These are phyloP conservation scores for Seiridium unicorne DNA, from an alignment of 2,329 filamentous ascomycete genomes.

Conservation along the genomic window DNA sequence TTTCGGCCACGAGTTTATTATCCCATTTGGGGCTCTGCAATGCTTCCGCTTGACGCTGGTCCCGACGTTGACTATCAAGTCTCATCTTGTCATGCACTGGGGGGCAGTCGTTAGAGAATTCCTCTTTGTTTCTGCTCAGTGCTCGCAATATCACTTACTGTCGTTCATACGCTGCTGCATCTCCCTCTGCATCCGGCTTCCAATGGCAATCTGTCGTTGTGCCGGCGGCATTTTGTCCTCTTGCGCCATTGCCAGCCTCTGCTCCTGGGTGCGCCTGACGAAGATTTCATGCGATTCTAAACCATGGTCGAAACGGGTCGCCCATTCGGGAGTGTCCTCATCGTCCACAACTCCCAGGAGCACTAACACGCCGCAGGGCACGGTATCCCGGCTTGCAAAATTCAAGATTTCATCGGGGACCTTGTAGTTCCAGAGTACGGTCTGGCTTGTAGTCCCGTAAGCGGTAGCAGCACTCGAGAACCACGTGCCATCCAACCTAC, in stretches of 20 bases:
- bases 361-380: conserved; percentile 61
- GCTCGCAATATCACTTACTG: conserved; percentile 31
- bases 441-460: conserved; percentile 50
- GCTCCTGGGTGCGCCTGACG: conserved; percentile 35
- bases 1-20: conserved; percentile 41
- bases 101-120: no score
- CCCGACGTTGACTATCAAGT: conserved; percentile 37
- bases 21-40: conserved; percentile 55
- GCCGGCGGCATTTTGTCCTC: conserved; percentile 43
- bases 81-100: conserved; percentile 41
- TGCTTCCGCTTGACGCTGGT: conserved; percentile 47
- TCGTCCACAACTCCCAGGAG: conserved; percentile 49
- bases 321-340: conserved; percentile 54
- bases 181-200: conserved; percentile 40
- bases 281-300: conserved; percentile 33
- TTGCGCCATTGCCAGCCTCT: conserved; percentile 36
- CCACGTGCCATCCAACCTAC: conserved; percentile 45
- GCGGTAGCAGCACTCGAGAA: conserved; percentile 57
- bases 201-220: conserved; percentile 37
- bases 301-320: conserved; percentile 37
- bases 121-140: no score
- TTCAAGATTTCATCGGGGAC: conserved; percentile 51
- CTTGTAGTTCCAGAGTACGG: conserved; percentile 59
- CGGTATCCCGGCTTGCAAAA: conserved; percentile 49
- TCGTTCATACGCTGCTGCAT: conserved; percentile 44